A percentile compares a stretch with the other conserved stretches of the same genome.
Evolutionary conservation across 495 filamentous ascomycete genomes (phyloP).

Genomic region (Emericellopsis terricola): DNA sequence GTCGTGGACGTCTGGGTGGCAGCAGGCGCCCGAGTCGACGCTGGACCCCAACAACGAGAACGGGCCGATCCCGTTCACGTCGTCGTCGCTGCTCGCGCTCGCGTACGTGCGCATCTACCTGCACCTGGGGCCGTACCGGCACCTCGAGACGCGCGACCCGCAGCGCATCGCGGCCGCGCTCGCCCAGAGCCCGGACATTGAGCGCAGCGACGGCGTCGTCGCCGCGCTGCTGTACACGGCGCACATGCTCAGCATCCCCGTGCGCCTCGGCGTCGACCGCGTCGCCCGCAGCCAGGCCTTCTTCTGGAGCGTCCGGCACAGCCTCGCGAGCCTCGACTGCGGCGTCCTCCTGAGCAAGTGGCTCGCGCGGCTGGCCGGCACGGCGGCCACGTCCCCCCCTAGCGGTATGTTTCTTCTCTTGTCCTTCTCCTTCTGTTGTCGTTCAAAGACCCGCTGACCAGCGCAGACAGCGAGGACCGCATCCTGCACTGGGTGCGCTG

Average conservation of each 20-base stretch:
- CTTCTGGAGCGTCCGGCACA: conserved; percentile 33
- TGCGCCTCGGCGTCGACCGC: conserved; percentile 31
- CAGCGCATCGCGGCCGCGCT: conserved; percentile 25
- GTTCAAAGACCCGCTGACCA: not conserved
- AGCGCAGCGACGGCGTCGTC: conserved; percentile 26
- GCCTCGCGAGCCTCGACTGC: conserved; percentile 24
- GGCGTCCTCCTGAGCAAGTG: conserved; percentile 27
- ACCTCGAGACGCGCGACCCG: conserved; percentile 25
- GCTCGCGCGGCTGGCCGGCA: conserved; percentile 26
- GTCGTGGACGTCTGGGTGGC: conserved; percentile 35
- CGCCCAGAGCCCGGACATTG: conserved; percentile 21
- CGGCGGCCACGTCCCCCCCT: conserved; percentile 5
- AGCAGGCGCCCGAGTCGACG: conserved; percentile 32
- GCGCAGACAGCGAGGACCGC: conserved; percentile 2
- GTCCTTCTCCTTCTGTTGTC: not conserved
- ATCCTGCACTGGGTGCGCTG: conserved; percentile 4
- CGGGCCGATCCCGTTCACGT: conserved; percentile 33
- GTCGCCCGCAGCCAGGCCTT: conserved; percentile 33
- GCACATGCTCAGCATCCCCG: conserved; percentile 32
- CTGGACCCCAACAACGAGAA: conserved; percentile 34
- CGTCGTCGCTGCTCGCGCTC: conserved; percentile 28
- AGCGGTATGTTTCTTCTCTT: not conserved
- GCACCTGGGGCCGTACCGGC: conserved; percentile 28
- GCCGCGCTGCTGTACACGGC: conserved; percentile 32
- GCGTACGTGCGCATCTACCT: conserved; percentile 31